These are phyloP conservation scores for Nicotiana attenuata DNA, from an alignment of 257 asterid species.

Conservation along the genomic window DNA sequence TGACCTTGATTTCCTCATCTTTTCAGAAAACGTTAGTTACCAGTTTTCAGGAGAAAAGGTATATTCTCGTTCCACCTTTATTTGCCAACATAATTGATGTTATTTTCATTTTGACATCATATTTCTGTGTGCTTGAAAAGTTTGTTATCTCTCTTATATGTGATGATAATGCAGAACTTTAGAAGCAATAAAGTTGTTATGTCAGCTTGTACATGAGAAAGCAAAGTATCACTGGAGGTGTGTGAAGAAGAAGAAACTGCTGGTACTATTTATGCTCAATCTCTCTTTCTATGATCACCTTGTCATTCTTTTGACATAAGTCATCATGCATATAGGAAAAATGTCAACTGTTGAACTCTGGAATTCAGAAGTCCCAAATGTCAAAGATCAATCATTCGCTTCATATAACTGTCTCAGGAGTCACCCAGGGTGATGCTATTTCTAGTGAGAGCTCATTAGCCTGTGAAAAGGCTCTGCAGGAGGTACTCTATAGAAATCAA, in stretches of 20 bases:
- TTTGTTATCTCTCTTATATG: not conserved
- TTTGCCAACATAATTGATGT: not conserved
- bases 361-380: conserved; percentile 48
- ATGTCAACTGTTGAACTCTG: conserved; percentile 42
- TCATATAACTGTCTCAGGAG: conserved; percentile 19
- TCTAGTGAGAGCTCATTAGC: conserved; percentile 24
- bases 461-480: conserved; percentile 24
- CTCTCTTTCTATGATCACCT: not conserved
- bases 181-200: conserved; percentile 51
- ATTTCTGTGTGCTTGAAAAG: not conserved
- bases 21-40: conserved; percentile 46
- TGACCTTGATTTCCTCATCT: conserved; percentile 20
- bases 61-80: conserved; percentile 19
- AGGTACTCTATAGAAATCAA: conserved; percentile 6
- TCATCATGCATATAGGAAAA: conserved; percentile 53
- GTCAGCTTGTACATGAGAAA: conserved; percentile 51
- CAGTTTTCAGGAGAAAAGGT: conserved; percentile 54
- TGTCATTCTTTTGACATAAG: conserved; percentile 10
- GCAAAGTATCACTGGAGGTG: conserved; percentile 61
- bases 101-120: not conserved
- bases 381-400: conserved; percentile 35
- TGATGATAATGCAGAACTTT: conserved; percentile 48
- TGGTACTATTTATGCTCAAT: conserved; percentile 47
- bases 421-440: conserved; percentile 22
- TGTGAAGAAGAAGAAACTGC: conserved; percentile 50